Base-by-base conservation (phyloP, 2,329 filamentous ascomycete genomes). In the Aspergillus pseudotamarii region DNA sequence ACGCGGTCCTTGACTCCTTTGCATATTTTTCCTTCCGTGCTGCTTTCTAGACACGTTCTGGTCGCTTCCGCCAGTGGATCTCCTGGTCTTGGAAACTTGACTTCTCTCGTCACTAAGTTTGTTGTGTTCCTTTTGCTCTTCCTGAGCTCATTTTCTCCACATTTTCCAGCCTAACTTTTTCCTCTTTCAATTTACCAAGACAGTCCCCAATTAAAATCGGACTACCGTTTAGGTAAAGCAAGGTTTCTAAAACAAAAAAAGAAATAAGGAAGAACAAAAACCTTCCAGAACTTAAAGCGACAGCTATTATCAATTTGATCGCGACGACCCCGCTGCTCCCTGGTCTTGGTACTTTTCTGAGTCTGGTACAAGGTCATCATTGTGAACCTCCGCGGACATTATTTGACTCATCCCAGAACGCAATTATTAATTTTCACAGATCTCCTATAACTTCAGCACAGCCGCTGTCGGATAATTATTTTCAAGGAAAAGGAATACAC, bases 61-160 rank as follows among this genome's bases (percentile, higher is more conserved):
- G 51, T 55, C 51, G 30, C 23, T 55, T 55, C 32, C 51, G 51
- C 51, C 16, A 26, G 51, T 55, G 51, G 51, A 55, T 55, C 51
- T 38, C 12, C 5, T 19, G 30, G 51, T 55, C 51, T 55, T 38
- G 51, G 23, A 55, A 36, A 38, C 32, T 38, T 34, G 19, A 41
- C 38, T 55, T 55, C 50, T 55, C 34, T 11, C 34, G 30, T 55
- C 51, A 30, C 48, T 51, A 51, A 21, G 8, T 30, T 51, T 28
- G 14, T 30, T 8, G 5, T 16, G 11, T 19, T n/a, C 26, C n/a
- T 10, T 28, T 54, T 36, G 10, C 30, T 21, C 32, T 38, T 12
- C 21, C 21, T 23, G n/a, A 26, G 30, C 21, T 55, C 30, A 21
- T 23, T 55, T 26, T 55, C 51, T 55, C 51, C 48, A 38, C 51